Evolutionary conservation across 2,329 filamentous ascomycete species (phyloP), one percentile per base, ranked within the genome.

Genomic region (Metarhizium humberi): DNA sequence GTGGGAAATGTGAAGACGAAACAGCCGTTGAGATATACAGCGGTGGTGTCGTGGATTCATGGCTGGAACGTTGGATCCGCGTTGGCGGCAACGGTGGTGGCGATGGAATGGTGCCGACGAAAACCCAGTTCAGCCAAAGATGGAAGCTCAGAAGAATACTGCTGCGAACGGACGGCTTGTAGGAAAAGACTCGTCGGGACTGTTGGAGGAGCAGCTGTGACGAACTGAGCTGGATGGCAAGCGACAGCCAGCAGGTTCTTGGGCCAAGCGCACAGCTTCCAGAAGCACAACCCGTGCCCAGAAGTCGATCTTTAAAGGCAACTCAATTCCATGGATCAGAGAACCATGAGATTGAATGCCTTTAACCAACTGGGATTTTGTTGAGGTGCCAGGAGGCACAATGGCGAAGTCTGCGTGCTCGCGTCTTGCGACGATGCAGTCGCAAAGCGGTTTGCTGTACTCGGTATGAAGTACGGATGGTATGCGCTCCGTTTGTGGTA

Each of bases 11-110:
- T 47, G 46, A 18, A 40, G 38, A 38, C 51, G 48, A 46, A 51
- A 45, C 30, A 61, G 49, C 45, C 51, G 57, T 45, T 56, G 58
- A 7, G 58, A 54, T 48, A 59, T 51, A 38, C 55, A 53, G 50
- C 50, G 52, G 48, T 56, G 48, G 11, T 53, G 53, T 45, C 55
- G 55, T 49, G 40, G 45, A 42, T 54, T 56, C 61, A 62, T 62
- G 54, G 54, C 56, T 30, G 29, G 29, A 52, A 36, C 25, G 20
- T 48, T 16, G 18, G 16, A 20, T 42, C 42, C 16, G 6, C 6
- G n/a, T 11, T 45, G 42, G 16, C 18, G 6, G 16, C 40, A 42
- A 42, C 14, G 42, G 3, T 3, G 42, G 11, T 18, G n/a, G 25
- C n/a, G 16, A 45, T 16, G 32, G 10, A 34, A 34, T 40, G 38